Evolutionary conservation across 345 rosid species (phyloP).

Genomic region (Salix koriyanagi): DNA sequence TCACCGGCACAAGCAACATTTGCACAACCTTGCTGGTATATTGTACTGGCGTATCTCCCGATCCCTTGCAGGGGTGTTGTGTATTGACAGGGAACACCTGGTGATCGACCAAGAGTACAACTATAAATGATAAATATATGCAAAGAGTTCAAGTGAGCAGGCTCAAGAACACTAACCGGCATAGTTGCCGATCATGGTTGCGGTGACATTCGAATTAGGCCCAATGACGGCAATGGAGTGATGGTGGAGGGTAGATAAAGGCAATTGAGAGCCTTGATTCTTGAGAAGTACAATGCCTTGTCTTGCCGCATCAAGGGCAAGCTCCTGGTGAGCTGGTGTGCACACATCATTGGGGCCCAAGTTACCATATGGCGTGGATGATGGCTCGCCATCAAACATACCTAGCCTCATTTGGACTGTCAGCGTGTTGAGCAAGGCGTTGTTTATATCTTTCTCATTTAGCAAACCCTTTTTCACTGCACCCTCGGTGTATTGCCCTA

Average conservation of each 20-base stretch:
- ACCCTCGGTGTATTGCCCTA: constrained; percentile 56
- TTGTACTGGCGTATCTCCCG: constrained; percentile 14
- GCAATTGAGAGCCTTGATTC: constrained; percentile 48
- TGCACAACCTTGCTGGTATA: constrained; percentile 17
- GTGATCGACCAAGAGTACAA: not conserved
- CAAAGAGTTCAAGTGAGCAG: not conserved
- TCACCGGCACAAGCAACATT: constrained; percentile 16
- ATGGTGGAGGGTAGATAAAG: constrained; percentile 52
- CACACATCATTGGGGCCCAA: constrained; percentile 86
- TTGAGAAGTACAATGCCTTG: constrained; percentile 85
- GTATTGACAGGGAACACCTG: constrained; percentile 22
- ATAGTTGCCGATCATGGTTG: constrained; percentile 85
- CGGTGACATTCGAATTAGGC: constrained; percentile 72
- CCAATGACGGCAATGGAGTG: constrained; percentile 72
- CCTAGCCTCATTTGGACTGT: constrained; percentile 93
- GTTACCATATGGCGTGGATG: constrained; percentile 53
- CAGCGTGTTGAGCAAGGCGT: constrained; percentile 60
- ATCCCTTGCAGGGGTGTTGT: constrained; percentile 25
- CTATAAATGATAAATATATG: not conserved
- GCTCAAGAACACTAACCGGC: constrained; percentile 10
- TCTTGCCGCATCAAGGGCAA: constrained; percentile 82
- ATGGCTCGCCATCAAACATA: constrained; percentile 81
- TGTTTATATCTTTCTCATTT: constrained; percentile 44
- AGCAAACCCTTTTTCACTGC: constrained; percentile 57
- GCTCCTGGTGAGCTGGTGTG: constrained; percentile 53